A percentile compares a stretch with the other conserved stretches of the same genome.
phyloP scores from a whole-genome alignment of 305 asterid genomes.

The Salvia sclarea region DNA sequence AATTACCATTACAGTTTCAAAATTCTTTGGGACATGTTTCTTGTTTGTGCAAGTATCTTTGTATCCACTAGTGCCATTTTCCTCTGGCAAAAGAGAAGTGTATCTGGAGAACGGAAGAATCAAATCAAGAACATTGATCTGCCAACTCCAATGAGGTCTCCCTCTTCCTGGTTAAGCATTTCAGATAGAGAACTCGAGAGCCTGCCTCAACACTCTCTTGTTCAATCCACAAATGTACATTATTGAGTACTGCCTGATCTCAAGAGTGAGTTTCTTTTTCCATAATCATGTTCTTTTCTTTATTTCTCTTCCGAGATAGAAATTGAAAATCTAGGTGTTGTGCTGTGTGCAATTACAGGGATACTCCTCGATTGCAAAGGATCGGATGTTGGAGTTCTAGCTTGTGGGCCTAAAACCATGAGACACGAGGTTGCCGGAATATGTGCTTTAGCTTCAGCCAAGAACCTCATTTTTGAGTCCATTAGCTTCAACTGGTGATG shows the following conservation, averaged over 20 bases:
- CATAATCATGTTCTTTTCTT: background rate
- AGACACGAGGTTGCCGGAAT: constrained; percentile 52
- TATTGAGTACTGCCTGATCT: constrained; percentile 60
- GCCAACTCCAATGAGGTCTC: constrained; percentile 10
- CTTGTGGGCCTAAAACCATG: constrained; percentile 47
- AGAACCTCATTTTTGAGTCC: constrained; percentile 45
- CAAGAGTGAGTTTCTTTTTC: constrained; percentile 42
- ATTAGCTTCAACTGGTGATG: constrained; percentile 54
- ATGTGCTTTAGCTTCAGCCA: constrained; percentile 49
- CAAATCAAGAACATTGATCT: constrained; percentile 46
- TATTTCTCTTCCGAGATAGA: background rate
- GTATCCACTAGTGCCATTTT: constrained; percentile 46
- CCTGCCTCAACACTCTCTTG: constrained; percentile 55
- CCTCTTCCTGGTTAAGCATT: constrained; percentile 43
- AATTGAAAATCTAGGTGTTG: background rate
- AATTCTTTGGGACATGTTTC: constrained; percentile 57
- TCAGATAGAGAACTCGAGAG: constrained; percentile 59
- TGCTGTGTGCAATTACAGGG: constrained; percentile 31
- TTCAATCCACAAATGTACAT: constrained; percentile 53
- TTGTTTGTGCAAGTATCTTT: constrained; percentile 46
- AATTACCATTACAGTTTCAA: constrained; percentile 60
- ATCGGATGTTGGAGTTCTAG: constrained; percentile 51
- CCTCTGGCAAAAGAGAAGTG: constrained; percentile 43
- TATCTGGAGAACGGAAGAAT: constrained; percentile 26
- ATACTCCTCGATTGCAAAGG: constrained; percentile 50